Percentiles rank a stretch among this genome's conserved stretches.
phyloP scores from a whole-genome alignment of 2,329 filamentous ascomycete species.

The Huntiella decipiens region DNA sequence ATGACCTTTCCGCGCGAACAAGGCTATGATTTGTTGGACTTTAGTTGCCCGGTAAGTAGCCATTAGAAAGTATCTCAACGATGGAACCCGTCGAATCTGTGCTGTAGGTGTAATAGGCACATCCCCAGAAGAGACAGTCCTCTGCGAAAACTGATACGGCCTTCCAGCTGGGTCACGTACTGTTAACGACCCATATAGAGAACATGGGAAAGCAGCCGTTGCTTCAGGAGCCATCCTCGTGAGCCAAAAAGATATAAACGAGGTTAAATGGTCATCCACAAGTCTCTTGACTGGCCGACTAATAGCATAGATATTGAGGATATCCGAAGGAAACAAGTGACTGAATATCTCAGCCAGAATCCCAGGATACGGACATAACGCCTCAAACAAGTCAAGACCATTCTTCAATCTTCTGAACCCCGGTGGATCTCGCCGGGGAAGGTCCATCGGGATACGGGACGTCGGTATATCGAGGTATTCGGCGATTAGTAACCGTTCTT shows the following conservation, averaged over 20 bases:
- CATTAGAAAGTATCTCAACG: slow-evolving; percentile 50
- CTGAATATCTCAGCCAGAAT: slow-evolving; percentile 18
- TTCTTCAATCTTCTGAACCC: not conserved
- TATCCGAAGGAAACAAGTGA: slow-evolving; percentile 29
- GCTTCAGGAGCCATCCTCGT: slow-evolving; percentile 34
- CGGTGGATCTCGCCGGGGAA: slow-evolving; percentile 6
- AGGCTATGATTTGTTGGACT: slow-evolving; percentile 41
- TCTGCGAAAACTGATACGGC: slow-evolving; percentile 18
- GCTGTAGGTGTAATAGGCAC: not conserved
- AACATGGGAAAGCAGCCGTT: slow-evolving; percentile 39
- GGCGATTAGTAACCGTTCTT: not conserved
- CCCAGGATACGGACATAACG: slow-evolving; percentile 26
- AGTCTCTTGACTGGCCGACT: slow-evolving; percentile 42
- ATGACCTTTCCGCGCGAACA: slow-evolving; percentile 38
- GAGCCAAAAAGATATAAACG: slow-evolving; percentile 38
- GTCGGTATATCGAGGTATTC: not conserved
- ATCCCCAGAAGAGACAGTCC: slow-evolving; percentile 10
- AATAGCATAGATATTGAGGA: slow-evolving; percentile 46
- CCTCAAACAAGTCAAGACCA: slow-evolving; percentile 25
- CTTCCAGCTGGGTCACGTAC: slow-evolving; percentile 39
- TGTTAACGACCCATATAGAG: slow-evolving; percentile 36
- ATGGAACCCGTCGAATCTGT: slow-evolving; percentile 33
- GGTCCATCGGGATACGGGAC: slow-evolving; percentile 11
- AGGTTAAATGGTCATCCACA: slow-evolving; percentile 39
- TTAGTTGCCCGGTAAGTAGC: slow-evolving; percentile 37